Evolutionary conservation across 345 rosid species (phyloP).

Genomic region (Abelmoschus esculentus): DNA sequence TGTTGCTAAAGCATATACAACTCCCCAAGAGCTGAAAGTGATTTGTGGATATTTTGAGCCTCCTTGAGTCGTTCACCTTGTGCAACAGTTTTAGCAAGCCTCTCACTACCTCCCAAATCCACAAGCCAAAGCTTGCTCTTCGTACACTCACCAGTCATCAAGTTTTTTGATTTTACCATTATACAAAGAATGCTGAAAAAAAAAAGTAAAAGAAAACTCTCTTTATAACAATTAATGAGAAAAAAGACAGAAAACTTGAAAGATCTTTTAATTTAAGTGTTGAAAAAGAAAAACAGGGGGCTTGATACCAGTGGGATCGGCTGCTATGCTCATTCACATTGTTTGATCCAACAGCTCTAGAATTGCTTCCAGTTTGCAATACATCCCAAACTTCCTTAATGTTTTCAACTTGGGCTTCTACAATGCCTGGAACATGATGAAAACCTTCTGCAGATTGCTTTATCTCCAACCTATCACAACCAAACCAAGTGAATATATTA

Average conservation of each 20-base stretch:
- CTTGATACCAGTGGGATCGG: slow-evolving; percentile 88
- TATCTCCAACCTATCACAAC: slow-evolving; percentile 64
- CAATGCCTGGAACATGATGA: slow-evolving; percentile 81
- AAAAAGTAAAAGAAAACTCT: slow-evolving; percentile 12
- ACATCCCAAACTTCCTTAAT: slow-evolving; percentile 81
- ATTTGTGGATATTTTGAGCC: slow-evolving; percentile 88
- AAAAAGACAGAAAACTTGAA: not conserved
- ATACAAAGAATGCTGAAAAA: slow-evolving; percentile 87
- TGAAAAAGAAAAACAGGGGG: not conserved
- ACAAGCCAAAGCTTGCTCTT: slow-evolving; percentile 94
- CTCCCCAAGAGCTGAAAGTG: slow-evolving; percentile 92
- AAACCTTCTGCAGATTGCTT: slow-evolving; percentile 81
- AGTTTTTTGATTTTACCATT: slow-evolving; percentile 77
- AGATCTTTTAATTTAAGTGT: slow-evolving; percentile 3
- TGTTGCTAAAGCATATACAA: slow-evolving; percentile 75
- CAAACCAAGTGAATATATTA: slow-evolving; percentile 1
- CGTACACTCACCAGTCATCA: slow-evolving; percentile 80
- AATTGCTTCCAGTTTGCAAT: slow-evolving; percentile 82
- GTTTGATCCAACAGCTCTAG: slow-evolving; percentile 93
- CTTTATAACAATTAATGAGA: not conserved
- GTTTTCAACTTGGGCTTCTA: slow-evolving; percentile 73
- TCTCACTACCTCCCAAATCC: slow-evolving; percentile 79
- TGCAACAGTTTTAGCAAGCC: slow-evolving; percentile 82
- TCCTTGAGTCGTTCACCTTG: slow-evolving; percentile 94
- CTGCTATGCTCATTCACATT: slow-evolving; percentile 97